Conservation (phyloP, 129 eudicot species). For the Lonicera japonica region DNA sequence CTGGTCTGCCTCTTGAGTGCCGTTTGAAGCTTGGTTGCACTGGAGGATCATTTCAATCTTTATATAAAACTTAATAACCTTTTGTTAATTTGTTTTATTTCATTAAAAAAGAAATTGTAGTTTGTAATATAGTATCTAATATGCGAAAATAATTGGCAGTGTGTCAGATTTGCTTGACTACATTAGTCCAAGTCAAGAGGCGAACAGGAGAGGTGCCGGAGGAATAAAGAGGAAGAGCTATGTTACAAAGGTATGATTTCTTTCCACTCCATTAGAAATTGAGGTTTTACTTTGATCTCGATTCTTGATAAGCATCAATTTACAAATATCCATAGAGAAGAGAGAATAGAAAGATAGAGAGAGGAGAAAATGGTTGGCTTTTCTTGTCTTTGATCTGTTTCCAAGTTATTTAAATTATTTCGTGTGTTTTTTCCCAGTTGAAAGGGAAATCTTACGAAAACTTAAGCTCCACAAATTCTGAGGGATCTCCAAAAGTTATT, state of each 20-base stretch:
- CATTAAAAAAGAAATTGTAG: neutral
- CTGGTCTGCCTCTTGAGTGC: too few relatives aligned
- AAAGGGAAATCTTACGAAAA: slow-evolving; percentile 66
- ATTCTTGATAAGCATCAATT: too few relatives aligned
- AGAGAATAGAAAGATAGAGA: too few relatives aligned
- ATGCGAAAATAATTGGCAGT: slow-evolving; percentile 33
- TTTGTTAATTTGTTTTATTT: too few relatives aligned
- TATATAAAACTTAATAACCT: neutral
- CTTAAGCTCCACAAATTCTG: slow-evolving; percentile 41
- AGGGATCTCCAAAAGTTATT: slow-evolving; percentile 41
- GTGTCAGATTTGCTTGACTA: slow-evolving; percentile 97
- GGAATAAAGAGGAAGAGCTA: slow-evolving; percentile 62
- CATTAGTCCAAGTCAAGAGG: slow-evolving; percentile 79
- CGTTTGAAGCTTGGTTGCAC: too few relatives aligned
- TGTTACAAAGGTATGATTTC: slow-evolving; percentile 52
- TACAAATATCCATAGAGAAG: too few relatives aligned
- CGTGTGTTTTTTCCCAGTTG: slow-evolving; percentile 35
- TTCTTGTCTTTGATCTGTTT: too few relatives aligned
- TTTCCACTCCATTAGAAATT: neutral
- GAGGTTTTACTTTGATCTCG: too few relatives aligned
- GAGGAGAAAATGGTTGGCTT: too few relatives aligned
- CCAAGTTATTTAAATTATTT: neutral
- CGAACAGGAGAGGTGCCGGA: slow-evolving; percentile 58
- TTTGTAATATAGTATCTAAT: neutral
- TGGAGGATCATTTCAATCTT: too few relatives aligned